phyloP scores from a whole-genome alignment of 2,329 filamentous ascomycete species.

The Dactylellina cionopaga region DNA sequence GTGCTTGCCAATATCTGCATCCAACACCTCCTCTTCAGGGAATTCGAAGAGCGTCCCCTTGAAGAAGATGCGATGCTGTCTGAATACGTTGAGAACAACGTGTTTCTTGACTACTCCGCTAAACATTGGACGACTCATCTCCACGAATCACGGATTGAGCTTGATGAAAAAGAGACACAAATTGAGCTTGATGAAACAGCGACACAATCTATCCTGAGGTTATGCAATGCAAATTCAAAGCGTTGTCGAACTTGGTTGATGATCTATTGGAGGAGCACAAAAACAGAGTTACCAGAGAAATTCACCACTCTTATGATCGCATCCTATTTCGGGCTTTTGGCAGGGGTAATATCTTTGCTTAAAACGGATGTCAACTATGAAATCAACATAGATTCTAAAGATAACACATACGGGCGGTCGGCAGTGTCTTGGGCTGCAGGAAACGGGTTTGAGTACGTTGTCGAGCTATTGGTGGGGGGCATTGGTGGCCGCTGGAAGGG shows the following conservation, averaged over 20 bases:
- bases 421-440: slow-evolving; percentile 20
- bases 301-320: slow-evolving; percentile 1
- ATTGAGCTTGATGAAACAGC: too few relatives aligned
- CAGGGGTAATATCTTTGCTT: neutral
- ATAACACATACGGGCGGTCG: neutral
- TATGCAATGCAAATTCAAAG: slow-evolving; percentile 1
- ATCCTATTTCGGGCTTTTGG: slow-evolving; percentile 8
- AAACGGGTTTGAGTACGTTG: slow-evolving; percentile 5
- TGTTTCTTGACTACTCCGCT: slow-evolving; percentile 17
- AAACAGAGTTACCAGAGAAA: neutral
- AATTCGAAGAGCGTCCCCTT: neutral
- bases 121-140: slow-evolving; percentile 11
- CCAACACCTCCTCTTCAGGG: too few relatives aligned
- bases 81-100: neutral
- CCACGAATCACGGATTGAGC: neutral
- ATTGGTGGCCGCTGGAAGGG: neutral
- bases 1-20: too few relatives aligned
- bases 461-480: neutral
- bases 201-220: neutral
- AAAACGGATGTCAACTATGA: neutral
- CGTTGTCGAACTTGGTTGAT: slow-evolving; percentile 1
- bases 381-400: neutral
- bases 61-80: neutral
- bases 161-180: neutral
- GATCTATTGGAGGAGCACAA: slow-evolving; percentile 5